These are phyloP conservation scores for Endoconidiophora polonica DNA, from an alignment of 2,329 filamentous ascomycete species.

Conservation along the genomic window DNA sequence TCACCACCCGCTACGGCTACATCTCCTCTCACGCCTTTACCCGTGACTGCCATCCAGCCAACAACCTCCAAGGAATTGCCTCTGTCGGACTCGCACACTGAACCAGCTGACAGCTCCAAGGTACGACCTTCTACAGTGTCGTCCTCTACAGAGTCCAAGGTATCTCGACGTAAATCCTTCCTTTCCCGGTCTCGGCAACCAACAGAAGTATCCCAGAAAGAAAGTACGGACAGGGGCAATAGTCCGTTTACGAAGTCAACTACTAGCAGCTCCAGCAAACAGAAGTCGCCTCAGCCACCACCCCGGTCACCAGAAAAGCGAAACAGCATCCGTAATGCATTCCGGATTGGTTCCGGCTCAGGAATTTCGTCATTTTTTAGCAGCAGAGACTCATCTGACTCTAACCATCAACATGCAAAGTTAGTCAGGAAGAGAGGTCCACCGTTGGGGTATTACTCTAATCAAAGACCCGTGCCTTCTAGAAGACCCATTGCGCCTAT, in stretches of 20 bases:
- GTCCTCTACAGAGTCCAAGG: no score
- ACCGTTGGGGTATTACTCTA: constrained; percentile 3
- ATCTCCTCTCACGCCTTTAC: not conserved
- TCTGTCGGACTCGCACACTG: not conserved
- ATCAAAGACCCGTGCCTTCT: constrained; percentile 7
- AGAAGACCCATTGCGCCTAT: constrained; percentile 6
- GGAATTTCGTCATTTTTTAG: constrained; percentile 5
- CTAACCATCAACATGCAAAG: constrained; percentile 1
- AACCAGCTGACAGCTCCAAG: no score
- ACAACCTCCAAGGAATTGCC: not conserved
- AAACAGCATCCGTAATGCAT: constrained; percentile 2
- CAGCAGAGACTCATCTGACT: not conserved
- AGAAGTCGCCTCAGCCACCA: not conserved
- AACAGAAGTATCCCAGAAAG: constrained; percentile 3
- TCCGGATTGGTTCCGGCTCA: constrained; percentile 8
- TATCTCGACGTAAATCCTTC: not conserved
- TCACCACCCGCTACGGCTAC: not conserved
- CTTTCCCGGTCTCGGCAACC: constrained; percentile 5
- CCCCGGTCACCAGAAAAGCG: constrained; percentile 1
- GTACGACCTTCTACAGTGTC: no score
- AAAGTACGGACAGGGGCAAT: not conserved
- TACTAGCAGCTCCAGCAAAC: not conserved
- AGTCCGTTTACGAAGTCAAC: not conserved
- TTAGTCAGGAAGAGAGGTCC: constrained; percentile 9
- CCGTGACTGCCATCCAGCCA: not conserved